Conservation (phyloP, 1,139 yeast genomes). For the Saccharomyces hybrid region DNA sequence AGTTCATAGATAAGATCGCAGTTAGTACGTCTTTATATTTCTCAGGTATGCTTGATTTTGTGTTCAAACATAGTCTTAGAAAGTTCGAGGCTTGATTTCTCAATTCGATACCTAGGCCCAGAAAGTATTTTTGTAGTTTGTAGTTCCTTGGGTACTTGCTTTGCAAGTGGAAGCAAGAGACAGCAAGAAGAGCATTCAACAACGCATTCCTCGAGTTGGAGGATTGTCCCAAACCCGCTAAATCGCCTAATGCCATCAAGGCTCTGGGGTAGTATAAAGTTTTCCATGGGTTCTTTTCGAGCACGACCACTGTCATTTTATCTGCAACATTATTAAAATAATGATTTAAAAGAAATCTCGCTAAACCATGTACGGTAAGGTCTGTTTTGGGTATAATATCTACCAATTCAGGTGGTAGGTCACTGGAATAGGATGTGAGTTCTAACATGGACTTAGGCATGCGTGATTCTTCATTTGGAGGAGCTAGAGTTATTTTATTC, state of each 20-base stretch:
- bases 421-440: slow-evolving; percentile 4
- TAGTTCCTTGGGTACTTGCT: slow-evolving; percentile 46
- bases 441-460: slow-evolving; percentile 38
- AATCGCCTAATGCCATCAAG: slow-evolving; percentile 65
- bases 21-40: slow-evolving; percentile 80
- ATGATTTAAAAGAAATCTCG: slow-evolving; percentile 62
- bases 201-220: slow-evolving; percentile 72
- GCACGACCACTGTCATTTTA: slow-evolving; percentile 78
- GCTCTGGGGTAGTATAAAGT: slow-evolving; percentile 80
- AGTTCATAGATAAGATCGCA: slow-evolving; percentile 79
- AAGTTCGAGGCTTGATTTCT: slow-evolving; percentile 69
- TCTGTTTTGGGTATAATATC: slow-evolving; percentile 49
- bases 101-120: slow-evolving; percentile 63
- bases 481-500: slow-evolving; percentile 14
- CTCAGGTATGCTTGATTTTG: slow-evolving; percentile 38
- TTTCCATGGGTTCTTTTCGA: slow-evolving; percentile 76
- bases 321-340: slow-evolving; percentile 79
- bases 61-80: slow-evolving; percentile 50
- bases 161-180: slow-evolving; percentile 73
- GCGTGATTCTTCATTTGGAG: slow-evolving; percentile 16
- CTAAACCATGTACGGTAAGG: slow-evolving; percentile 55
- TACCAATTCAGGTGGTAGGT: slow-evolving; percentile 19
- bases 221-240: slow-evolving; percentile 66
- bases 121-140: slow-evolving; percentile 56
- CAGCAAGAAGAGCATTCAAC: slow-evolving; percentile 73